Evolutionary conservation across 2,329 filamentous ascomycete species (phyloP).

Genomic region (Rosellinia necatrix): DNA sequence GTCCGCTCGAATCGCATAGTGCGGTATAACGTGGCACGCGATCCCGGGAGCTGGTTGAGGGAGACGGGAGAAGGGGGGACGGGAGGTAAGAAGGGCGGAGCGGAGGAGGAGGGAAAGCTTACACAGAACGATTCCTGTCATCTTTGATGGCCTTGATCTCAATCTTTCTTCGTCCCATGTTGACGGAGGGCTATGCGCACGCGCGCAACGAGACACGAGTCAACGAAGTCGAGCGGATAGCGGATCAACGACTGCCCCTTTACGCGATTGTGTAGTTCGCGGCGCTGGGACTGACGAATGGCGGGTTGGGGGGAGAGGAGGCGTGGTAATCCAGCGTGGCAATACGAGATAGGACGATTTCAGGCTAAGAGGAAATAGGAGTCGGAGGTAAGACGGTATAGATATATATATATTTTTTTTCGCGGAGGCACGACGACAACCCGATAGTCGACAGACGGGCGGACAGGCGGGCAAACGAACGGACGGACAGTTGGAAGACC

Average conservation of each 20-base stretch:
- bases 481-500: not conserved
- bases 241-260: conserved; percentile 18
- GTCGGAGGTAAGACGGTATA: not conserved
- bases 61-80: not conserved
- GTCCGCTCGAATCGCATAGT: not conserved
- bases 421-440: not conserved
- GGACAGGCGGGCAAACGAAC: not conserved
- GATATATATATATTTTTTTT: conserved; percentile 12
- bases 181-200: conserved; percentile 34
- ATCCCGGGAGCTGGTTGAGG: not conserved
- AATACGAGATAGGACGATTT: conserved; percentile 16
- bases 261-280: conserved; percentile 21
- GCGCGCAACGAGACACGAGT: conserved; percentile 1
- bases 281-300: conserved; percentile 20
- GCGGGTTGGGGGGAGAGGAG: conserved; percentile 15
- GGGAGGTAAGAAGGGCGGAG: not conserved
- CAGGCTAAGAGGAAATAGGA: conserved; percentile 24
- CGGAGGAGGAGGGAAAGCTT: conserved; percentile 50
- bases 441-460: not conserved
- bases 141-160: conserved; percentile 99
- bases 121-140: conserved; percentile 97
- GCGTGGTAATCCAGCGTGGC: conserved; percentile 33
- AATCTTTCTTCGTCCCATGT: conserved; percentile 98
- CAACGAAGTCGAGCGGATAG: conserved; percentile 9
- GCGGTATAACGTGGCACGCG: not conserved